A percentile compares a stretch with the other conserved stretches of the same genome.
phyloP scores from a whole-genome alignment of 2,329 filamentous ascomycete genomes.

The Ophiostoma ulmi region DNA sequence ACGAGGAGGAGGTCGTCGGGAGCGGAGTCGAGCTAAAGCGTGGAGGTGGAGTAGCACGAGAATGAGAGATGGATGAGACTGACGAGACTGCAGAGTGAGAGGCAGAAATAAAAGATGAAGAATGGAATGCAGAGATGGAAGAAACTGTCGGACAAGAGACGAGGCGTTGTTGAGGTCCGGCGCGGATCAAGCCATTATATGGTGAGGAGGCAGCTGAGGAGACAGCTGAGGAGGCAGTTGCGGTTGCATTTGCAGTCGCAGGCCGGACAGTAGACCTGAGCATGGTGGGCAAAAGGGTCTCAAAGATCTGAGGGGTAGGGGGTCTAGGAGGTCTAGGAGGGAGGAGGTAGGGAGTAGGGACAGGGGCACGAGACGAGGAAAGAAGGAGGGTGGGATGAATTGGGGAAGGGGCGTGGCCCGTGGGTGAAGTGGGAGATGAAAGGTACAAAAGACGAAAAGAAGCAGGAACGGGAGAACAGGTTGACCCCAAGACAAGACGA shows the following conservation, averaged over 20 bases:
- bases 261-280: conserved; percentile 11
- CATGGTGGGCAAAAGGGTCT: conserved; percentile 8
- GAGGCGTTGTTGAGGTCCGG: conserved; percentile 15
- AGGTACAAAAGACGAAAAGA: conserved; percentile 20
- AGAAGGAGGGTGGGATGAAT: conserved; percentile 12
- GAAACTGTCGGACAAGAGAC: conserved; percentile 1
- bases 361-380: conserved; percentile 17
- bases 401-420: conserved; percentile 16
- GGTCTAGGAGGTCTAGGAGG: background rate
- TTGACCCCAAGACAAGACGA: background rate
- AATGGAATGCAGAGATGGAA: conserved; percentile 2
- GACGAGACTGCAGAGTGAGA: background rate
- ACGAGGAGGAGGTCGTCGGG: background rate
- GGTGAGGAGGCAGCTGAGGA: conserved; percentile 19
- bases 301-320: background rate
- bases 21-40: conserved; percentile 18
- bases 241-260: background rate
- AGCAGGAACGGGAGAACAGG: conserved; percentile 12
- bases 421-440: conserved; percentile 8
- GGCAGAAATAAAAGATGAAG: background rate
- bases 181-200: conserved; percentile 28
- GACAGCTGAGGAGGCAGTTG: background rate
- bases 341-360: background rate
- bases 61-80: background rate
- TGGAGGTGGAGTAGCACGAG: conserved; percentile 14